phyloP scores from a whole-genome alignment of 176 grass and related monocot species.

The Zoysia pacifica region DNA sequence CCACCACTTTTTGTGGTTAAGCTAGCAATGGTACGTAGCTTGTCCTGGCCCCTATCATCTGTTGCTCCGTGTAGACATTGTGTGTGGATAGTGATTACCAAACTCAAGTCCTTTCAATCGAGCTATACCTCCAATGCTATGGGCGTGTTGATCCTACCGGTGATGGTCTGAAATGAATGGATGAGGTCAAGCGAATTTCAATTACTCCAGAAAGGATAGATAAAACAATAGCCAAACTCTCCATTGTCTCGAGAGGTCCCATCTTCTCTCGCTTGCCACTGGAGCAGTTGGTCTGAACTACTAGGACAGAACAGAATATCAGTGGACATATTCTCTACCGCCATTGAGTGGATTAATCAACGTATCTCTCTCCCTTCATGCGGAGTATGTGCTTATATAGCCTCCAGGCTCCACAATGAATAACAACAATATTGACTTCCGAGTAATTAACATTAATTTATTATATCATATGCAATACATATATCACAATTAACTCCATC shows the following conservation, averaged over 20 bases:
- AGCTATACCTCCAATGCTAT: neutral
- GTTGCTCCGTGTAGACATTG: neutral
- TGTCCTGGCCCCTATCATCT: conserved; percentile 22
- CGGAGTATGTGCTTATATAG: too few species aligned
- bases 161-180: neutral
- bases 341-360: conserved; percentile 43
- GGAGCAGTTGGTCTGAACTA: conserved; percentile 19
- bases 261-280: neutral
- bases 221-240: conserved; percentile 8
- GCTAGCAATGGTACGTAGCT: conserved; percentile 9
- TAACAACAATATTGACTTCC: too few species aligned
- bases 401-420: too few species aligned
- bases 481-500: neutral
- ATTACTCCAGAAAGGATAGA: neutral
- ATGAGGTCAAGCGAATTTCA: neutral
- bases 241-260: conserved; percentile 7
- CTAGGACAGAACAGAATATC: conserved; percentile 15
- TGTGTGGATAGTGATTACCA: conserved; percentile 25
- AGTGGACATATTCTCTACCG: conserved; percentile 10
- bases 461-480: too few species aligned
- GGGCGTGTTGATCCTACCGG: too few species aligned
- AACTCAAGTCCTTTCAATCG: conserved; percentile 30
- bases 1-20: conserved; percentile 45
- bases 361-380: conserved; percentile 7
- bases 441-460: too few species aligned